A percentile compares a stretch with the other conserved stretches of the same genome.
These are phyloP conservation scores for Collybiopsis luxurians DNA, from an alignment of 768 basidiomycete genomes.

Conservation along the genomic window DNA sequence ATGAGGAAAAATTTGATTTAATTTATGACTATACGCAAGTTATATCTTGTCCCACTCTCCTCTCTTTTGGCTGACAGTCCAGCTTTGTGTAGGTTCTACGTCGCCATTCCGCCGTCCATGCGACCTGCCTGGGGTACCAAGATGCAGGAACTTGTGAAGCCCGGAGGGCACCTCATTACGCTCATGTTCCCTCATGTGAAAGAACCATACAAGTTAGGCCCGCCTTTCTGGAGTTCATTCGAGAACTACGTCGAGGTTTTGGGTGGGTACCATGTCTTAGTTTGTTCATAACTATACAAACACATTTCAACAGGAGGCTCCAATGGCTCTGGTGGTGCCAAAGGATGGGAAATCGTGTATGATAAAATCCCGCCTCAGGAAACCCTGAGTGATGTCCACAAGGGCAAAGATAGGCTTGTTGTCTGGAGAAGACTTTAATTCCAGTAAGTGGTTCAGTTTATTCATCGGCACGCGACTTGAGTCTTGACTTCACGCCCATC, in stretches of 20 bases:
- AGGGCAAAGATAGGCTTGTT: conserved; percentile 47
- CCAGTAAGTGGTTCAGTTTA: too few species aligned
- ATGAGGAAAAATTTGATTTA: conserved; percentile 44
- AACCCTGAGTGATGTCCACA: conserved; percentile 26
- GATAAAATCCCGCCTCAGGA: conserved; percentile 48
- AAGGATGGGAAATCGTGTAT: conserved; percentile 50
- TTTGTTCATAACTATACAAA: too few species aligned
- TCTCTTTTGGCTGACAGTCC: background rate
- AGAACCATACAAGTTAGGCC: conserved; percentile 41
- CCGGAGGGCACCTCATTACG: conserved; percentile 61
- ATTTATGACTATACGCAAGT: conserved; percentile 65
- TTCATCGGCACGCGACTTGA: too few species aligned
- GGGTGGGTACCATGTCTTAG: conserved; percentile 13
- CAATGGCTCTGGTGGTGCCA: background rate
- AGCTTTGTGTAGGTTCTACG: conserved; percentile 54
- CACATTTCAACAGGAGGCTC: background rate
- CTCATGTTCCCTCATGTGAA: conserved; percentile 56
- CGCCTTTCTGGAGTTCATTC: conserved; percentile 58
- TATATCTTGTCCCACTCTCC: background rate
- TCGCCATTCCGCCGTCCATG: conserved; percentile 57
- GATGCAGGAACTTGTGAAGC: conserved; percentile 53
- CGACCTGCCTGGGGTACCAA: conserved; percentile 56
- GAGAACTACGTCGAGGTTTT: conserved; percentile 55
- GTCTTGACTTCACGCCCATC: too few species aligned
- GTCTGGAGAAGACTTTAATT: conserved; percentile 44